Evolutionary conservation across 352 stramenopile species (phyloP).

Genomic region (Pythium monospermum): DNA sequence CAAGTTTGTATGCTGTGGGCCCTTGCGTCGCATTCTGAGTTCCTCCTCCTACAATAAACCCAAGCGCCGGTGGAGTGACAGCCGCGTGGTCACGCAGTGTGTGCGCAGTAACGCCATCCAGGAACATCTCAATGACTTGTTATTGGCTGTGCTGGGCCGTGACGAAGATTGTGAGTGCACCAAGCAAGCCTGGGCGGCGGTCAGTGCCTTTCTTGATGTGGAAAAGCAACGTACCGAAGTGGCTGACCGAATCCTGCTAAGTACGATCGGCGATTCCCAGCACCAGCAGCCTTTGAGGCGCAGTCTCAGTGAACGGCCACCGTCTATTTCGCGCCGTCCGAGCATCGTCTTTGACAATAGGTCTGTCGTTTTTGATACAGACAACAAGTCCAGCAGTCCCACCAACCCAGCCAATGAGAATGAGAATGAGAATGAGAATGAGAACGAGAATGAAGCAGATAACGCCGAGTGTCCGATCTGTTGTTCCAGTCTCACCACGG

Average conservation of each 20-base stretch:
- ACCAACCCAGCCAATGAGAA: neutral
- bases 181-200: conserved; percentile 23
- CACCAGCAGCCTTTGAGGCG: conserved; percentile 7
- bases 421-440: neutral
- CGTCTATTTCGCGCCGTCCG: neutral
- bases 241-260: conserved; percentile 22
- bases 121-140: conserved; percentile 58
- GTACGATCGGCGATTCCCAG: conserved; percentile 7
- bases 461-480: conserved; percentile 68
- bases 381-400: neutral
- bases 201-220: conserved; percentile 50
- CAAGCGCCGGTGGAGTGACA: conserved; percentile 31
- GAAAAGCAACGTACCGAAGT: conserved; percentile 21
- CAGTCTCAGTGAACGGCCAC: conserved; percentile 18
- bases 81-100: conserved; percentile 30
- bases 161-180: conserved; percentile 41
- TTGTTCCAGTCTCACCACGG: conserved; percentile 32
- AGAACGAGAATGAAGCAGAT: conserved; percentile 16
- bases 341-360: conserved; percentile 10
- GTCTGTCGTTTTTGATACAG: neutral
- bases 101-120: conserved; percentile 47
- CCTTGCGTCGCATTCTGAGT: conserved; percentile 48
- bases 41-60: conserved; percentile 33
- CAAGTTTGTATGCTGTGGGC: conserved; percentile 43
- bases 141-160: conserved; percentile 29